Evolutionary conservation across 2,329 filamentous ascomycete species (phyloP), one percentile per base, ranked within the genome.

Genomic region (Pseudopithomyces maydicus): DNA sequence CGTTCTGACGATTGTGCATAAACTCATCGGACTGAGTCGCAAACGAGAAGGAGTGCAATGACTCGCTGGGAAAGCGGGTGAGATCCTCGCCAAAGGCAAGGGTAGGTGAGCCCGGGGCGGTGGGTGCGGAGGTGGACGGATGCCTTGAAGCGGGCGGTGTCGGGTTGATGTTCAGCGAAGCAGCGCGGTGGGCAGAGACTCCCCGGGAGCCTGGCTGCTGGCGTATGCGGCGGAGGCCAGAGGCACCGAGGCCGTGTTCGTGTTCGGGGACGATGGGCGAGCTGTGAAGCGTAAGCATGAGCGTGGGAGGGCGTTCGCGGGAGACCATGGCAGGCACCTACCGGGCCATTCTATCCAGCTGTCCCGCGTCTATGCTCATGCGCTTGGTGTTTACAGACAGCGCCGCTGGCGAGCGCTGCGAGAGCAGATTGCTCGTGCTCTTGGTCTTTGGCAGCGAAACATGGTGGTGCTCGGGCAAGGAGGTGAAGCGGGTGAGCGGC

Each of bases 21-120:
- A 92, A 88, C 61, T 98, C 94, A 71, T 97, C 93, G 2, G 93
- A 94, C 77, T 97, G 93, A 66, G 96, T 91, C 39, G 95, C 92
- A 76, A 99, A 99, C 12, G 94, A 98, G 79, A 99, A 99, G 1
- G 95, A 99, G 77, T 99, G 95, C 45, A 99, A 81, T 6, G 95
- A 99, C 74, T 99, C 95, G 66, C 91, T 92, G 1, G 95, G 94
- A 73, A 99, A 99, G 49, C 93, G 89, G 44, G 88, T 89, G 44
- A 99, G 85, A 72, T 99, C 95, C 80, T 98, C 95, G 69, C 87
- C 85, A 71, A 92, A 92, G 59, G 85, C 80, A 41, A 90, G 69
- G 6, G 70, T 67, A 22, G 92, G 91, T 20, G 92, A 92, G 19
- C 83, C 81, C 22, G 89, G 88, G 6, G 83, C 88, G n/a, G 87